Conservation (phyloP, 176 grass and related monocot species). For the Avena sativa region DNA sequence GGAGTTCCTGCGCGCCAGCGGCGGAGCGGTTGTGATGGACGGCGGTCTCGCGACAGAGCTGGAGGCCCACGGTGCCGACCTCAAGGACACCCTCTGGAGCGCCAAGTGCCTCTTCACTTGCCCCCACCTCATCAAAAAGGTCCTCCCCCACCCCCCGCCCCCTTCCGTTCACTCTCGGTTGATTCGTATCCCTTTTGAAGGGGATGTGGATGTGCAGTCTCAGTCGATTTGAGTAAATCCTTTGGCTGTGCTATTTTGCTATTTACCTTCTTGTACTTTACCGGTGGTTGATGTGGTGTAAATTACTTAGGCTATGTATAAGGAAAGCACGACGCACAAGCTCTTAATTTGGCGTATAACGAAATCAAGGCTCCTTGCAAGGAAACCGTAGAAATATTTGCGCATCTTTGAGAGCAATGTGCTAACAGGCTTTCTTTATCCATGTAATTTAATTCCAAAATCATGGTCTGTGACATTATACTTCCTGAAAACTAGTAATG, state of each 20-base stretch:
- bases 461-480: not conserved
- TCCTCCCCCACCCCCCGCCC: not conserved
- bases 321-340: not conserved
- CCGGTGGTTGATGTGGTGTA: not conserved
- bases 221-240: not conserved
- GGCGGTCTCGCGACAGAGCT: constrained; percentile 89
- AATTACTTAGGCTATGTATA: not conserved
- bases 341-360: not conserved
- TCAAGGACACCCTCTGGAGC: constrained; percentile 97
- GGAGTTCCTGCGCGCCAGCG: constrained; percentile 42
- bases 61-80: constrained; percentile 83
- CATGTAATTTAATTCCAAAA: not conserved
- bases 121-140: constrained; percentile 84
- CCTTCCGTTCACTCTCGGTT: not conserved
- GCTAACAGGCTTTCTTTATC: not conserved
- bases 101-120: constrained; percentile 81
- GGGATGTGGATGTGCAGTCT: not conserved
- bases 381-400: not conserved
- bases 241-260: not conserved
- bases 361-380: not conserved
- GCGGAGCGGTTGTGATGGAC: constrained; percentile 64
- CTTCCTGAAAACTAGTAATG: not conserved
- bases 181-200: not conserved
- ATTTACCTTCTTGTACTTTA: constrained; percentile 5
- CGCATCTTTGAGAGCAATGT: not conserved